Percentiles rank a stretch among this genome's conserved stretches.
phyloP scores from a whole-genome alignment of 768 basidiomycete species.

The Phaeotremella skinneri region DNA sequence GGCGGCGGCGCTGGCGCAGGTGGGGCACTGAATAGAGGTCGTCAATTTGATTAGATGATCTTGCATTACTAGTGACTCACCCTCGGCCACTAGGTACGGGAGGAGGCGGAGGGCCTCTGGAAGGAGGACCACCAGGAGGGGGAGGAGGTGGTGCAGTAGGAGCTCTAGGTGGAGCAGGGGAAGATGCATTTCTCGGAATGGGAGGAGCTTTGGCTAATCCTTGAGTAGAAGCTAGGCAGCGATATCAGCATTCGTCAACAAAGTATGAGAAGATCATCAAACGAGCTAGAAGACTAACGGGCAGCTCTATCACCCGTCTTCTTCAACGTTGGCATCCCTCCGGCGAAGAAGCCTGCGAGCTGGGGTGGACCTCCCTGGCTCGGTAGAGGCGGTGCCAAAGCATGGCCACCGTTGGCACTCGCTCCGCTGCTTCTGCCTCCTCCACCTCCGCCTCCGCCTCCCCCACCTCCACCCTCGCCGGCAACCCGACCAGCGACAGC shows the following conservation, averaged over 20 bases:
- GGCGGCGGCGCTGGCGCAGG: constrained; percentile 46
- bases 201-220: constrained; percentile 48
- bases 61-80: constrained; percentile 12
- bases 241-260: constrained; percentile 54
- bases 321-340: constrained; percentile 86
- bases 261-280: constrained; percentile 10
- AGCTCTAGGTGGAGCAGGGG: constrained; percentile 44
- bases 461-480: constrained; percentile 50
- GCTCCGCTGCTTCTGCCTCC: constrained; percentile 20
- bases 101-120: constrained; percentile 19
- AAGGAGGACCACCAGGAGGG: constrained; percentile 27
- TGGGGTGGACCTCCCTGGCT: constrained; percentile 62
- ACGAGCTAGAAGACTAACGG: constrained; percentile 13
- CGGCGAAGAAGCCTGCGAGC: constrained; percentile 79
- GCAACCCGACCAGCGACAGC: constrained; percentile 27
- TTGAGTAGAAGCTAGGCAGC: constrained; percentile 69
- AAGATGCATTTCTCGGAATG: constrained; percentile 46
- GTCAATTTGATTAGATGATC: background rate
- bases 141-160: constrained; percentile 49
- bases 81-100: constrained; percentile 48
- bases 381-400: constrained; percentile 33
- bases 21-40: constrained; percentile 9
- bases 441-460: constrained; percentile 29
- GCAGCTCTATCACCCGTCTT: constrained; percentile 62
- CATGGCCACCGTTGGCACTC: constrained; percentile 46